These are phyloP conservation scores for Ophiostoma perfectum DNA, from an alignment of 2,329 filamentous ascomycete genomes.

Conservation along the genomic window DNA sequence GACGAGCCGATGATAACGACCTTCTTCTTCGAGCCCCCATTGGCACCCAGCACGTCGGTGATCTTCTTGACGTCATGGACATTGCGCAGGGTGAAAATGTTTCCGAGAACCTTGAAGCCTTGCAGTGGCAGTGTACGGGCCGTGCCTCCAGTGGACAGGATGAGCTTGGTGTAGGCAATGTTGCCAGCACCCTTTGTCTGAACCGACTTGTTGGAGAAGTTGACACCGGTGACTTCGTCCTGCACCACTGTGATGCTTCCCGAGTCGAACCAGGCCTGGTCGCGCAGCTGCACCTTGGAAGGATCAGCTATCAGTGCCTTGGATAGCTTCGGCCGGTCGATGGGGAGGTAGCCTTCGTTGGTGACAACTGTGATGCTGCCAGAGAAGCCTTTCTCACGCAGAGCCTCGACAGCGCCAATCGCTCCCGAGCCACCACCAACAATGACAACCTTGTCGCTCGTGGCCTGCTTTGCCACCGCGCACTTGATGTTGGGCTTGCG, in stretches of 20 bases:
- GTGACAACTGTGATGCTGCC: conserved; percentile 79
- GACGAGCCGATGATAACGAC: conserved; percentile 87
- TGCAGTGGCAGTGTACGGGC: conserved; percentile 70
- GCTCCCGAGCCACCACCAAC: conserved; percentile 84
- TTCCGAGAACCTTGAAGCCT: conserved; percentile 78
- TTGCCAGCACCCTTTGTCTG: conserved; percentile 67
- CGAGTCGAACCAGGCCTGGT: conserved; percentile 68
- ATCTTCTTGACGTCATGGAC: conserved; percentile 76
- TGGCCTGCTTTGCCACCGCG: conserved; percentile 38
- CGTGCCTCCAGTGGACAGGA: conserved; percentile 81
- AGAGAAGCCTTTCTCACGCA: conserved; percentile 74
- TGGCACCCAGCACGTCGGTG: conserved; percentile 67
- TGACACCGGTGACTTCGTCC: conserved; percentile 64
- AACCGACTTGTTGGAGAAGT: conserved; percentile 68
- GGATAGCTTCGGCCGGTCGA: conserved; percentile 92
- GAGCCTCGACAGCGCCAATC: conserved; percentile 72
- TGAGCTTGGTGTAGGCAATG: conserved; percentile 76
- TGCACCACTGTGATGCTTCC: conserved; percentile 53
- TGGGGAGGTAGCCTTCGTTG: conserved; percentile 76
- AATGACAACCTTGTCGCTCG: conserved; percentile 65
- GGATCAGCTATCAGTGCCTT: conserved; percentile 83
- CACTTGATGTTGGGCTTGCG: conserved; percentile 70
- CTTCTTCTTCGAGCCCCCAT: conserved; percentile 63
- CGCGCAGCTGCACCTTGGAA: conserved; percentile 70
- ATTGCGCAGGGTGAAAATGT: conserved; percentile 79